Conservation (phyloP, 148 eudicot genomes). For the Rheum nobile region DNA sequence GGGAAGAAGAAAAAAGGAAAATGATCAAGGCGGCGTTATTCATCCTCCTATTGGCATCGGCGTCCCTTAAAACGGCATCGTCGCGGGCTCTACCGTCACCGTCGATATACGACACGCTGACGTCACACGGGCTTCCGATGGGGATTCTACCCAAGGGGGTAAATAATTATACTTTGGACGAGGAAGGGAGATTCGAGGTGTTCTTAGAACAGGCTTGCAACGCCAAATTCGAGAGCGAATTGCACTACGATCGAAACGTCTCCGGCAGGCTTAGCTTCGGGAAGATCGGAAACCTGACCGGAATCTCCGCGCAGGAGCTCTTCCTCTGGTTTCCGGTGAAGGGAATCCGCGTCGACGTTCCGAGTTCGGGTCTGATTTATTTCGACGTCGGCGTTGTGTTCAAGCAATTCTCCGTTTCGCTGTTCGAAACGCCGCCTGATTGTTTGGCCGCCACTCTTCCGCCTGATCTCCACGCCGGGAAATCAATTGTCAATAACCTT, state of each 20-base stretch:
- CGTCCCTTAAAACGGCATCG: neutral
- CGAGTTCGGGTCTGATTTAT: constrained; percentile 76
- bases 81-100: neutral
- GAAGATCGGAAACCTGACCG: constrained; percentile 44
- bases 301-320: constrained; percentile 67
- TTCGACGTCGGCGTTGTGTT: constrained; percentile 89
- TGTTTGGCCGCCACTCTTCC: constrained; percentile 40
- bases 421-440: constrained; percentile 61
- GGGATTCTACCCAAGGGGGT: constrained; percentile 74
- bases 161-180: constrained; percentile 23
- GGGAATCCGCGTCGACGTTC: constrained; percentile 68
- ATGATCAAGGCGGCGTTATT: constrained; percentile 1
- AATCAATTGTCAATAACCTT: neutral
- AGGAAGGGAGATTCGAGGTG: constrained; percentile 43
- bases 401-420: constrained; percentile 68
- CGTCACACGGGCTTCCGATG: constrained; percentile 44
- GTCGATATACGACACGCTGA: constrained; percentile 53
- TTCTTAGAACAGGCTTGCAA: constrained; percentile 53
- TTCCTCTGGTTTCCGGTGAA: constrained; percentile 77
- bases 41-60: neutral
- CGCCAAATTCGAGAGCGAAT: constrained; percentile 59
- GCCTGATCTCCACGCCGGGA: constrained; percentile 17
- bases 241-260: constrained; percentile 56
- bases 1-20: neutral
- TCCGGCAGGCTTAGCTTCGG: constrained; percentile 50